Evolutionary conservation across 805 yeast species (phyloP).

Genomic region (Vanderwaltozyma yarrowii): DNA sequence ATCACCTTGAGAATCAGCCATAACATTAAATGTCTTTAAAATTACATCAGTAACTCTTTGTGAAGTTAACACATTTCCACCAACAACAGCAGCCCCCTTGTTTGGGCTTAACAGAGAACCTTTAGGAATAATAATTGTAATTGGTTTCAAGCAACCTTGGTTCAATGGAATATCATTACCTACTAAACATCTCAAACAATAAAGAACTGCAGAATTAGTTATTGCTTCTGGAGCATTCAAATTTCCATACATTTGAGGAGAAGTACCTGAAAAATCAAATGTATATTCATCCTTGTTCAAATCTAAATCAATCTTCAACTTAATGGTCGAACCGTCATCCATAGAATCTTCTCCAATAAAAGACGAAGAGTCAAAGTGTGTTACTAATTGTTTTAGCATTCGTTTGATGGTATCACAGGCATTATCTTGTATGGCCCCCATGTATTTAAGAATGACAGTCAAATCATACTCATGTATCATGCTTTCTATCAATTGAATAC

Average conservation of each 20-base stretch:
- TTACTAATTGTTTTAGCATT: slow-evolving; percentile 37
- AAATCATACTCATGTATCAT: slow-evolving; percentile 56
- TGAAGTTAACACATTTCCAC: slow-evolving; percentile 91
- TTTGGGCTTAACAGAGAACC: slow-evolving; percentile 64
- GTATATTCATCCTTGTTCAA: slow-evolving; percentile 46
- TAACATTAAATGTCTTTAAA: slow-evolving; percentile 73
- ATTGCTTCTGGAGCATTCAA: slow-evolving; percentile 90
- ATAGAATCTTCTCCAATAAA: slow-evolving; percentile 53
- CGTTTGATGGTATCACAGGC: slow-evolving; percentile 64
- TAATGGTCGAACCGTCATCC: slow-evolving; percentile 74
- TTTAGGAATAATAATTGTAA: slow-evolving; percentile 53
- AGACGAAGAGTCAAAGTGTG: slow-evolving; percentile 30
- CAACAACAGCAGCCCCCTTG: slow-evolving; percentile 84
- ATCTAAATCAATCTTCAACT: slow-evolving; percentile 42
- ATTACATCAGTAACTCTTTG: slow-evolving; percentile 89
- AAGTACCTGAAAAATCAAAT: slow-evolving; percentile 81
- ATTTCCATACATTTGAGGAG: slow-evolving; percentile 81
- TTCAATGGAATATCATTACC: slow-evolving; percentile 84
- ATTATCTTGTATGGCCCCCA: slow-evolving; percentile 73
- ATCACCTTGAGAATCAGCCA: slow-evolving; percentile 95
- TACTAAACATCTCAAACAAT: slow-evolving; percentile 76
- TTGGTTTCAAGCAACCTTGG: slow-evolving; percentile 83
- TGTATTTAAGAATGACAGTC: slow-evolving; percentile 53
- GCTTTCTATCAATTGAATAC: slow-evolving; percentile 52
- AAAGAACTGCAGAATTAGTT: slow-evolving; percentile 78